Base-by-base conservation (phyloP, 2,329 filamentous ascomycete genomes). In the Pseudogymnoascus sp. region DNA sequence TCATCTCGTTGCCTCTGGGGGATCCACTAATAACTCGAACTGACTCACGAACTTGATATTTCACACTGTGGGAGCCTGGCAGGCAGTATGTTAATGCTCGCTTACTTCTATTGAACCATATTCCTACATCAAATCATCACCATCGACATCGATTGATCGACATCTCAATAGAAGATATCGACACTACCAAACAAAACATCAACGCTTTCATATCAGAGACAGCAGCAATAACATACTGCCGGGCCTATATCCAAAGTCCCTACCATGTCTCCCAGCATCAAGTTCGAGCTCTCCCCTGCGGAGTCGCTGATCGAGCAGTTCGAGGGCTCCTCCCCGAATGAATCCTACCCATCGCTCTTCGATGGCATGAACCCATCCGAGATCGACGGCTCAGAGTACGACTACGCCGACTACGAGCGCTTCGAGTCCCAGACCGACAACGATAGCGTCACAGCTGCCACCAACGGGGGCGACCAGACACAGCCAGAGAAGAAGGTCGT, bases 401-500 rank as follows among this genome's bases (percentile, higher is more conserved):
- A 69, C 40, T 69, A 73, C 54, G 72, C 68, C 29, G 72, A 74
- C 36, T 40, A 59, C 16, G 26, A 59, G 54, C 47, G 47, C 31
- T 40, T 45, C 40, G 57, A 63, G 23, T 40, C 26, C 40, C 37
- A 45, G 21, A 59, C 40, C 26, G 61, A 31, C 64, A 69, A 71
- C 3, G 70, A 51, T 5, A 63, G 65, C 31, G 68, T 67, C 0
- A 61, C 69, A 54, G 67, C 64, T 12, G 69, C 65, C 51, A 71
- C 69, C 47, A 63, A 70, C 12, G 65, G 68, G 54, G 70, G 68
- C 29, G 71, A 23, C 69, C 72, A 39, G 60, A 61, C 16, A 63
- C 62, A 61, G 23, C 40, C 42, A 40, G 83, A 87, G 57, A 91
- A 90, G 82, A 95, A 91, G 79, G 82, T 84, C 0, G 79, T 83